These are phyloP conservation scores for Coccomyxa subellipsoidea DNA, from an alignment of 163 green algal species.

Conservation along the genomic window DNA sequence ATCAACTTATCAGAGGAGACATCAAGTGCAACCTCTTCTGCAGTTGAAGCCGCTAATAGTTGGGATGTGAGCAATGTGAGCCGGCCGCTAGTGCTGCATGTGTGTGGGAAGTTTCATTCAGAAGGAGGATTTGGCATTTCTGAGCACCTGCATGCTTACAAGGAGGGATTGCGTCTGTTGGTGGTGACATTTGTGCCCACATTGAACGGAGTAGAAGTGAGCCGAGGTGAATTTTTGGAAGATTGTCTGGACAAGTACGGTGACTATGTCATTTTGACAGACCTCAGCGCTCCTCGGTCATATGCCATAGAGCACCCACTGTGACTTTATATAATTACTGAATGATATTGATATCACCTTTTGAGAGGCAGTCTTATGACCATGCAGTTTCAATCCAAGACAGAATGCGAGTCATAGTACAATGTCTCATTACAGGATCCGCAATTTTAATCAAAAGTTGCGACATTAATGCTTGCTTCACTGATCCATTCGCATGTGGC, in stretches of 20 bases:
- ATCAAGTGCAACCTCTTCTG: neutral
- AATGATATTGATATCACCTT: neutral
- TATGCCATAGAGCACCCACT: neutral
- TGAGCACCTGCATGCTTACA: constrained; percentile 34
- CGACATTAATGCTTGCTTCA: no score
- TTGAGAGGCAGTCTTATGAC: no score
- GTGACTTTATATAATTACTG: neutral
- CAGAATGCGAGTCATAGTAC: no score
- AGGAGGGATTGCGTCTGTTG: neutral
- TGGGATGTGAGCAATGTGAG: neutral
- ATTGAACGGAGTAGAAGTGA: neutral
- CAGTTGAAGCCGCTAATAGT: neutral
- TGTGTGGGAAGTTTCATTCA: constrained; percentile 52
- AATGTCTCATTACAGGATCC: no score
- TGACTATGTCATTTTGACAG: neutral
- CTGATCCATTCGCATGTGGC: no score
- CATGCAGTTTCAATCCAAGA: no score
- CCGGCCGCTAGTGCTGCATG: constrained; percentile 21
- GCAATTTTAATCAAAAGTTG: no score
- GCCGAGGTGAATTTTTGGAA: neutral
- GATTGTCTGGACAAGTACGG: neutral
- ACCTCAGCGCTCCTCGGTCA: neutral
- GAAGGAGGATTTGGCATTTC: constrained; percentile 45
- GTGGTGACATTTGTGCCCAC: neutral
- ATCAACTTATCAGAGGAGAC: neutral